A percentile compares a stretch with the other conserved stretches of the same genome.
phyloP scores from a whole-genome alignment of 2,329 filamentous ascomycete species.

The Akanthomyces dipterigenus region DNA sequence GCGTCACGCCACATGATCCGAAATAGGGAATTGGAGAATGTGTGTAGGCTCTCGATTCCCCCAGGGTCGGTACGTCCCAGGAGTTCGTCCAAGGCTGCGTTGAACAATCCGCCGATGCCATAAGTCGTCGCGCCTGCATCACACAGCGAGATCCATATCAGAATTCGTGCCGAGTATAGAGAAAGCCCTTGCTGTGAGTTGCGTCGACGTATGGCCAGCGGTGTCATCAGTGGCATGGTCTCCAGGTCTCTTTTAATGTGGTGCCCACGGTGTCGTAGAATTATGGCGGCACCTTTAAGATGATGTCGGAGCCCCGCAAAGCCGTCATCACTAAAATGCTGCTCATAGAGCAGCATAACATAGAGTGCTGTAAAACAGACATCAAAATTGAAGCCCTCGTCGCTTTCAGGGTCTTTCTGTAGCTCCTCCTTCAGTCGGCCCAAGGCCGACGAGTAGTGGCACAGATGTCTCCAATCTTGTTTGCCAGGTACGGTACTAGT shows the following conservation, averaged over 20 bases:
- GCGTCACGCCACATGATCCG: conserved; percentile 26
- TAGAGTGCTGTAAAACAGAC: conserved; percentile 25
- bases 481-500: conserved; percentile 10
- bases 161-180: conserved; percentile 26
- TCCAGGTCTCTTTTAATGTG: conserved; percentile 3
- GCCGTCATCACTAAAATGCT: conserved; percentile 27
- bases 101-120: conserved; percentile 27
- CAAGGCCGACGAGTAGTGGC: conserved; percentile 27
- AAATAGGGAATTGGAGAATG: conserved; percentile 27
- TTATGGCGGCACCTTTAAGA: conserved; percentile 24
- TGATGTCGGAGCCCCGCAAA: conserved; percentile 25
- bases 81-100: conserved; percentile 18
- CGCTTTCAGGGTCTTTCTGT: conserved; percentile 13
- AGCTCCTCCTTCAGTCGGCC: conserved; percentile 25
- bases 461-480: conserved; percentile 15
- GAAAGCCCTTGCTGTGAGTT: conserved; percentile 17
- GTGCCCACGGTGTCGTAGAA: conserved; percentile 22
- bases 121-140: conserved; percentile 25
- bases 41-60: conserved; percentile 23
- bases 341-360: conserved; percentile 31
- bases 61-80: conserved; percentile 12
- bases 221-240: not conserved
- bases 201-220: not conserved
- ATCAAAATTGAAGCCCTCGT: conserved; percentile 22
- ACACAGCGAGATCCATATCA: conserved; percentile 26